Base-by-base conservation (phyloP, 345 rosid species). In the Noccaea bulbosa region DNA sequence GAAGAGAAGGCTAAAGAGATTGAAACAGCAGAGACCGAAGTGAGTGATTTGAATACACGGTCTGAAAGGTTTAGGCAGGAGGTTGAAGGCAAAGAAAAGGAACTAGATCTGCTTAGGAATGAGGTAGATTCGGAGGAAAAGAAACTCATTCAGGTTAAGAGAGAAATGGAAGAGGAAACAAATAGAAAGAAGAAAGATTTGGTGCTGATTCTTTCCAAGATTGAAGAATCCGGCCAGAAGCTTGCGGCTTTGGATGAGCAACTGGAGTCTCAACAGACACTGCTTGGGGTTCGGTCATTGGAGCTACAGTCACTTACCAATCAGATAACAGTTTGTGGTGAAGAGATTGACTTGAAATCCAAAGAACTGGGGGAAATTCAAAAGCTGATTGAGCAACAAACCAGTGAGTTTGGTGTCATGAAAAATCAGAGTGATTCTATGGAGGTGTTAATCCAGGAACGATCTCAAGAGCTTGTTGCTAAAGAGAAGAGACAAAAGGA, bases 61-160 rank as follows among this genome's bases (percentile, higher is more conserved):
- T 53, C 62, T 53, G 62, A 40, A 14, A 53, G 24, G 52, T 15
- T 67, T 15, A 67, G 62, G 62, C 32, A 53, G 11, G 71, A 67
- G 11, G 62, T 68, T 45, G 9, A 56, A 68, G 37, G 22, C 34
- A 68, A 45, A 44, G 37, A 68, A n/a, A 16, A 67, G 17, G 53
- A 67, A 32, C 62, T 53, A 15, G 11, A 43, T 53, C 32, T 30
- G 66, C 46, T 57, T 8, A 58, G 35, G 24, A 69, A 58, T 48
- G 22, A 55, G 64, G 35, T 46, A 27, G 56, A 56, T 27, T 58
- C 57, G 4, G 40, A 47, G 40, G 40, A 15, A 37, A 9, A 35
- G 11, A 47, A 70, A 34, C 27, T 37, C 40, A 5, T 45, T 53
- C 62, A 67, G 52, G 17, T 40, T 30, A 17, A 6, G 16, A 15